phyloP scores from a whole-genome alignment of 495 filamentous ascomycete species.

The Neurospora sp. region DNA sequence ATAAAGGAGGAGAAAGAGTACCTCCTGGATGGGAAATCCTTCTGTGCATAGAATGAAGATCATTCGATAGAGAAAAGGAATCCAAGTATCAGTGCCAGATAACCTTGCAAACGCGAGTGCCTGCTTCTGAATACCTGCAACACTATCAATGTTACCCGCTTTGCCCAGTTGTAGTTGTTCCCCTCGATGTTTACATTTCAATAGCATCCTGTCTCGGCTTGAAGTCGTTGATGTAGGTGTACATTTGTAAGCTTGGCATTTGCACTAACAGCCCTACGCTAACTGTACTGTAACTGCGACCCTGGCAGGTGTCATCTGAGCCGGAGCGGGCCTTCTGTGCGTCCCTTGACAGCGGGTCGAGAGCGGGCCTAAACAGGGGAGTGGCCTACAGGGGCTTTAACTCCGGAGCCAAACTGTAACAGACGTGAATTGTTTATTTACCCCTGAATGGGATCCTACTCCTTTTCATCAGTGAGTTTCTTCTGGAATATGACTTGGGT shows the following conservation, averaged over 20 bases:
- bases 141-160: too few species aligned
- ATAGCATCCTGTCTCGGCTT: neutral
- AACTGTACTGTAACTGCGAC: neutral
- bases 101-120: neutral
- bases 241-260: neutral
- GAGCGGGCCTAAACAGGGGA: neutral
- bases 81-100: neutral
- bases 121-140: too few species aligned
- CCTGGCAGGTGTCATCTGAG: neutral
- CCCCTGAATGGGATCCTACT: neutral
- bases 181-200: neutral
- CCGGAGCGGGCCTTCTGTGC: neutral
- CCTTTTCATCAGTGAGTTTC: neutral
- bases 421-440: neutral
- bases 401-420: neutral
- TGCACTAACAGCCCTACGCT: neutral
- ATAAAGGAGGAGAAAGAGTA: neutral
- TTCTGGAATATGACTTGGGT: neutral
- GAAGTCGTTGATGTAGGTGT: neutral
- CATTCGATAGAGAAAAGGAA: neutral
- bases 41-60: neutral
- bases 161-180: neutral
- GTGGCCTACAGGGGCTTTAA: neutral
- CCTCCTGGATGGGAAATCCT: neutral
- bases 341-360: neutral